These are phyloP conservation scores for Cucumis hystrix DNA, from an alignment of 306 rosid species.

Conservation along the genomic window DNA sequence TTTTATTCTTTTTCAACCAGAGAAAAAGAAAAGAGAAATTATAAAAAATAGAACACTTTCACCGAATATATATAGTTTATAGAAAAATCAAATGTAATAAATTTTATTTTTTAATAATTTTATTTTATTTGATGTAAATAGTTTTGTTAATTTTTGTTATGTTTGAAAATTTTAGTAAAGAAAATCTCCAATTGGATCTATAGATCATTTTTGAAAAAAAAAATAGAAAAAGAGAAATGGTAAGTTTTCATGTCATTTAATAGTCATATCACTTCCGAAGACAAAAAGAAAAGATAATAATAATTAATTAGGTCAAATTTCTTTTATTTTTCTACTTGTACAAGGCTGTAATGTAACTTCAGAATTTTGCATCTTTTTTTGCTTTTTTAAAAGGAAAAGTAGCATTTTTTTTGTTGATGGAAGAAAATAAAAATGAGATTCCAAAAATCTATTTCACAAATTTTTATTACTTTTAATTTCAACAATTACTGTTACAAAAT, in stretches of 20 bases:
- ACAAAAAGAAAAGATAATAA: too few relatives aligned
- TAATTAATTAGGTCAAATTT: background rate
- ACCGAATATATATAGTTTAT: too few relatives aligned
- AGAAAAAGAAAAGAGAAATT: too few relatives aligned
- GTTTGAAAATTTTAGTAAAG: too few relatives aligned
- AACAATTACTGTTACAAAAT: background rate
- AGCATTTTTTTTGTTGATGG: background rate
- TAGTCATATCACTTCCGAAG: background rate
- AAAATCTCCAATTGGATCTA: too few relatives aligned
- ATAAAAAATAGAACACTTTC: too few relatives aligned
- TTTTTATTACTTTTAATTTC: background rate
- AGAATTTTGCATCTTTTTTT: background rate
- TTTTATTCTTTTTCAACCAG: too few relatives aligned
- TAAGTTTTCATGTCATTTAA: background rate
- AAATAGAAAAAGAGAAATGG: background rate
- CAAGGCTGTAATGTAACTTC: background rate
- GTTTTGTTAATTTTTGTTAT: too few relatives aligned
- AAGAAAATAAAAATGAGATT: background rate
- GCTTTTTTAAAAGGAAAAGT: background rate
- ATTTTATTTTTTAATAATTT: too few relatives aligned
- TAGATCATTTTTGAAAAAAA: too few relatives aligned
- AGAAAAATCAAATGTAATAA: too few relatives aligned
- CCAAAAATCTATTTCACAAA: background rate
- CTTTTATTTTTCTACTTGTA: background rate
- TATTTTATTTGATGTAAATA: too few relatives aligned